Base-by-base conservation (phyloP, 73 alveolate genomes). In the Paramecium sonneborni region DNA sequence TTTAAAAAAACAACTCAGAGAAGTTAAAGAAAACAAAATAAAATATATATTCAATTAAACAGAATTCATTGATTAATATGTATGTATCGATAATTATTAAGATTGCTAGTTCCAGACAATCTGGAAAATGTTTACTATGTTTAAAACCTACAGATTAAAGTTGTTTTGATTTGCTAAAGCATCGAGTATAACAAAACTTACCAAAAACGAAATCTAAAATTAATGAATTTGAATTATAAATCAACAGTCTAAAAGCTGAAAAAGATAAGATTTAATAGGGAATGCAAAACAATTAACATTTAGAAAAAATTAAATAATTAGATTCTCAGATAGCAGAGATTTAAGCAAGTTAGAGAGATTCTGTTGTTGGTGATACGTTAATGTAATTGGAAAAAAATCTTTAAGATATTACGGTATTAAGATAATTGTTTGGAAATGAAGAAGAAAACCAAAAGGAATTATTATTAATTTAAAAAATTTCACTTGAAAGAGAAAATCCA, bases 91-190 rank as follows among this genome's bases (percentile, higher is more conserved):
- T 21, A 41, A 43, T 46, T 43, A 24, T 37, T n/a, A 41, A 79
- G 84, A 62, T 32, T 32, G 14, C 39, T 0, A 62, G 84, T 62
- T 62, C 48, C 44, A 62, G 24, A 62, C 44, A 26, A 32, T 30
- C 84, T 62, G 84, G 84, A 79, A 79, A 79, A 41, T 79, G 90
- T 44, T 14, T 79, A 43, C 20, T 79, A 34, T 79, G 90, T 62
- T n/a, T 21, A 10, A 32, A 79, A 79, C 41, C 44, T 9, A 26
- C 55, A 1, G 90, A 79, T 43, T 30, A 39, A 43, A 30, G 32
- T 43, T 37, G 32, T 6, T 43, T 79, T 37, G 90, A 79, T 1
- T 14, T 35, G 11, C 32, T 72, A 72, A 32, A 38, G 12, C 57
- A 72, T 20, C 30, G 86, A 72, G 86, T 72, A 5, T 8, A 35